Evolutionary conservation across 2,329 filamentous ascomycete species (phyloP).

Genomic region (Penicillium sp.): DNA sequence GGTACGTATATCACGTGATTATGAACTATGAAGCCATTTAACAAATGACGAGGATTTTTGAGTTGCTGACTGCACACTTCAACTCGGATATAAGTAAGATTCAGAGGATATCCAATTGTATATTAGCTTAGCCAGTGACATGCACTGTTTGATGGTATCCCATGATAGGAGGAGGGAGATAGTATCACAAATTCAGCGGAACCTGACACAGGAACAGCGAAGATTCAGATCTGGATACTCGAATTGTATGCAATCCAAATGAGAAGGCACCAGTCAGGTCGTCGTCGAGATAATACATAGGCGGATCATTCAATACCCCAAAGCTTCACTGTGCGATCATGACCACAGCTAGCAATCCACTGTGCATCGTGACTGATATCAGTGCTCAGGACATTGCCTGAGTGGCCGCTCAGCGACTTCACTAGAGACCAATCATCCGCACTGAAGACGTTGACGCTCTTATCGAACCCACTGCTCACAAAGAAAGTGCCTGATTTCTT

Average conservation of each 20-base stretch:
- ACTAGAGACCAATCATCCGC: constrained; percentile 92
- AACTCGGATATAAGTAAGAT: not conserved
- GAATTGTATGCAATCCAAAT: not conserved
- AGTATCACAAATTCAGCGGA: not conserved
- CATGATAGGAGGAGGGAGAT: not conserved
- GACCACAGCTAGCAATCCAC: constrained; percentile 93
- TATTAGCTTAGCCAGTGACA: not conserved
- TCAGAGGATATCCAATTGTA: not conserved
- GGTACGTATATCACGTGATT: constrained; percentile 17
- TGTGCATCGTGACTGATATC: constrained; percentile 80
- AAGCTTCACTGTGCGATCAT: constrained; percentile 91
- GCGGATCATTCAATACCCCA: constrained; percentile 78
- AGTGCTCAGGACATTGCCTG: constrained; percentile 84
- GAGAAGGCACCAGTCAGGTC: not conserved
- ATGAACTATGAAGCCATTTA: not conserved
- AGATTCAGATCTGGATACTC: not conserved
- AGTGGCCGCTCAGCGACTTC: constrained; percentile 84
- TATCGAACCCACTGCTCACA: constrained; percentile 86
- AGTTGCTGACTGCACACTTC: too few relatives aligned
- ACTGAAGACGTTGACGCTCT: constrained; percentile 91
- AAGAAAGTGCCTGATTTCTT: constrained; percentile 91
- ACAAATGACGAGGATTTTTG: too few relatives aligned
- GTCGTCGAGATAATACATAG: not conserved
- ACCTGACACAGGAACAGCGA: not conserved
- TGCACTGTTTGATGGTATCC: not conserved